Conservation (phyloP, 2,329 filamentous ascomycete genomes). For the Westerdykella ornata region DNA sequence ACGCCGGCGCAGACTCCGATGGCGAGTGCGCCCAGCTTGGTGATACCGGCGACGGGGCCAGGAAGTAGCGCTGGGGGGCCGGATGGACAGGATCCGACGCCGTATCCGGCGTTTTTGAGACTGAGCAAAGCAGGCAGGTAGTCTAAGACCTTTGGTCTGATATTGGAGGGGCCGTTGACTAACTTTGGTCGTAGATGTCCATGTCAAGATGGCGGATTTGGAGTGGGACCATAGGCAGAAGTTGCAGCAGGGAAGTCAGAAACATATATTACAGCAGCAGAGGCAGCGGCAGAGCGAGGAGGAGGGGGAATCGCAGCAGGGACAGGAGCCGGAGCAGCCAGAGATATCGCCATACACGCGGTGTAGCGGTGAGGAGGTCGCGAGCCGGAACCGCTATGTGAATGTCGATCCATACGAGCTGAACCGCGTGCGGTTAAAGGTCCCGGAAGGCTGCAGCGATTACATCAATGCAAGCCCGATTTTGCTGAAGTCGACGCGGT, state of each 20-base stretch:
- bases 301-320: not conserved
- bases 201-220: constrained; percentile 55
- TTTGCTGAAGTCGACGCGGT: constrained; percentile 35
- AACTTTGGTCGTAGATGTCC: constrained; percentile 44
- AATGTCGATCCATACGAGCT: constrained; percentile 88
- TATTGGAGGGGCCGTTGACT: constrained; percentile 6
- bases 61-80: constrained; percentile 3
- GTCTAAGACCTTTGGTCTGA: constrained; percentile 23
- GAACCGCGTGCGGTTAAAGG: constrained; percentile 74
- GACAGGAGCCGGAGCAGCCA: constrained; percentile 34
- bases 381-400: constrained; percentile 69
- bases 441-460: constrained; percentile 57
- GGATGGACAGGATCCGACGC: constrained; percentile 16
- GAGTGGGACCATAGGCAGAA: constrained; percentile 55
- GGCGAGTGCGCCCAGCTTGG: constrained; percentile 28
- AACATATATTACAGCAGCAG: not conserved
- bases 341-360: constrained; percentile 53
- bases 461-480: constrained; percentile 51
- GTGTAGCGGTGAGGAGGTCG: constrained; percentile 51
- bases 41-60: constrained; percentile 14
- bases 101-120: constrained; percentile 50
- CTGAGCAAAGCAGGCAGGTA: constrained; percentile 45
- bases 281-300: not conserved
- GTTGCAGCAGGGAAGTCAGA: constrained; percentile 40
- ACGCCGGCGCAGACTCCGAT: constrained; percentile 24